Base-by-base conservation (phyloP, 1,284 basidiomycete genomes). In the Vanrija sp. region DNA sequence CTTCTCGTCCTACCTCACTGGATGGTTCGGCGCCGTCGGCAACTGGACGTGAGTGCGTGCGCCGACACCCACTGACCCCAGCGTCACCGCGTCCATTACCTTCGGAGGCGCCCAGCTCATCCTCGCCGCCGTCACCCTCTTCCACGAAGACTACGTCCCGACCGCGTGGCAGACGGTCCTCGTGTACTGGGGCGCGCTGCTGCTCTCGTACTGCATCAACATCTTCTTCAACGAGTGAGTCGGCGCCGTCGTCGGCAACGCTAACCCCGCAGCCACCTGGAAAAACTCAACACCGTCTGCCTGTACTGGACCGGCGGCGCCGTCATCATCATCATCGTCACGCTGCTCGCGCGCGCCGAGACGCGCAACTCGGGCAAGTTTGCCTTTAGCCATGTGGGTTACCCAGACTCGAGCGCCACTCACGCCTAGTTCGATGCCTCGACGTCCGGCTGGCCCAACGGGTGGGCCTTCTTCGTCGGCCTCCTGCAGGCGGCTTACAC, bases 91-190 rank as follows among this genome's bases (percentile, higher is more conserved):
- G 2, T 78, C 78, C 6, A 79, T 80, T 68, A 76, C 75, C 43
- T 79, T 79, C 55, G 78, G 78, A 3, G 77, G 77, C 8, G 69
- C 75, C 16, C 78, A 79, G 57, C 68, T 79, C 10, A 77, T 79
- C 49, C 68, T 79, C 38, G 76, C 77, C 7, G 77, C 75, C 14
- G 74, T 78, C 31, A 77, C 75, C 27, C 67, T 78, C 20, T 79
- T 61, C 65, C 67, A 74, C 52, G 71, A 72, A 12, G 67, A 70
- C 46, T 77, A 73, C 49, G 73, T 73, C 2, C 74, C 74, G 1
- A 76, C 73, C 2, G 61, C 71, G 2, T 77, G 75, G 75, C 75
- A 77, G 56, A 76, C 73, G 0, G 64, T 77, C 23, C 59, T 78
- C 19, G 70, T 71, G 15, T 79, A 77, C 61, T 79, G 77, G 77